Evolutionary conservation across 2,329 filamentous ascomycete species (phyloP).

Genomic region (Trichoderma aggressivum): DNA sequence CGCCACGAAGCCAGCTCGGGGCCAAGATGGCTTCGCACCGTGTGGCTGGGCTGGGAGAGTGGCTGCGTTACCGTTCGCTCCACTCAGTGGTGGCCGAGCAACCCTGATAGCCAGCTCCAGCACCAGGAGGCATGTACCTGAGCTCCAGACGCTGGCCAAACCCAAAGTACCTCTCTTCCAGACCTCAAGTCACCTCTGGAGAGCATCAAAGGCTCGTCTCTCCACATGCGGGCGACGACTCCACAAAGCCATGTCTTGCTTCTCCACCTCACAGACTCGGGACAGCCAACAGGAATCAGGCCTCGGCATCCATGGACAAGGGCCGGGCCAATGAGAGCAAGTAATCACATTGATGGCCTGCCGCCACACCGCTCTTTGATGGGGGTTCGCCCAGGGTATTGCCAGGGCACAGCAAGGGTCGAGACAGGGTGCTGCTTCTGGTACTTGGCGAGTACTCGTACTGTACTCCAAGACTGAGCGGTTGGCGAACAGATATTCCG

Average conservation of each 20-base stretch:
- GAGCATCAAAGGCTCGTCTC: neutral
- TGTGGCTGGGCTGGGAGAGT: slow-evolving; percentile 9
- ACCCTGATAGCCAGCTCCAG: neutral
- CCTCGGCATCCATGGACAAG: neutral
- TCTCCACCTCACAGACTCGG: slow-evolving; percentile 12
- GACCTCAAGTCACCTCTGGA: neutral
- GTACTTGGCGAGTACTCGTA: neutral
- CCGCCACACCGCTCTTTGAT: slow-evolving; percentile 18
- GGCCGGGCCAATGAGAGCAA: neutral
- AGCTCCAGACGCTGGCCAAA: neutral
- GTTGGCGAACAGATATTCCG: neutral
- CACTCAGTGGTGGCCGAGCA: neutral
- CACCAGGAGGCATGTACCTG: neutral
- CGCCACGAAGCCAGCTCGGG: slow-evolving; percentile 1
- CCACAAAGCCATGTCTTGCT: neutral
- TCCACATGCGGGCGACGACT: slow-evolving; percentile 2
- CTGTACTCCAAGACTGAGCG: neutral
- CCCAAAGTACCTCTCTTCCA: neutral
- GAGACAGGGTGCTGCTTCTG: neutral
- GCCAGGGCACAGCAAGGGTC: neutral
- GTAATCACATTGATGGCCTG: neutral
- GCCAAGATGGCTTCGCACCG: neutral
- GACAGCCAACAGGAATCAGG: slow-evolving; percentile 7
- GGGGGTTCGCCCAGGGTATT: slow-evolving; percentile 2
- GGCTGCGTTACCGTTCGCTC: neutral